Conservation (phyloP, 805 yeast genomes). For the Metschnikowia sp. region DNA sequence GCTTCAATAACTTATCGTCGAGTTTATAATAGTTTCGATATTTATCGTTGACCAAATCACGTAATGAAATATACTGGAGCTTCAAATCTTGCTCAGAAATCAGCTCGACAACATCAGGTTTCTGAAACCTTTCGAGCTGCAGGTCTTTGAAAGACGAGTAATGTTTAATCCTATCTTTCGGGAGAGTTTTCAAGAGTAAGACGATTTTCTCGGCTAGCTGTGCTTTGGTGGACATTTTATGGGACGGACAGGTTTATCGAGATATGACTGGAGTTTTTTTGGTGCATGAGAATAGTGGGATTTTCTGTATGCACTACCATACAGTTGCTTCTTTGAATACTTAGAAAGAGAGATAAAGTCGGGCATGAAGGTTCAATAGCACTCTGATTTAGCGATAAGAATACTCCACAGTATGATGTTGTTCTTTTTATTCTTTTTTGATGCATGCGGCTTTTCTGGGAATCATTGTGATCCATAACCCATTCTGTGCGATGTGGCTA, state of each 20-base stretch:
- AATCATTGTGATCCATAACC: too few species aligned
- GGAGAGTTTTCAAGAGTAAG: conserved; percentile 56
- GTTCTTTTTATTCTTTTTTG: too few species aligned
- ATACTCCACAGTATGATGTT: too few species aligned
- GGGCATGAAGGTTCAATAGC: too few species aligned
- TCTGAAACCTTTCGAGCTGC: conserved; percentile 47
- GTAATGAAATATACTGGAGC: conserved; percentile 57
- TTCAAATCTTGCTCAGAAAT: conserved; percentile 50
- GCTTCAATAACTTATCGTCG: conserved; percentile 63
- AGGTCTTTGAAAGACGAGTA: conserved; percentile 66
- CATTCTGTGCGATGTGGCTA: too few species aligned
- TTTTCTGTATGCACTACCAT: too few species aligned
- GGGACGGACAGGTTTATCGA: neutral
- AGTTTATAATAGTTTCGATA: conserved; percentile 61
- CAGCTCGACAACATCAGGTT: conserved; percentile 33
- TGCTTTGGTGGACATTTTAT: conserved; percentile 23
- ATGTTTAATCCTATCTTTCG: conserved; percentile 66
- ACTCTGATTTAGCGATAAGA: too few species aligned
- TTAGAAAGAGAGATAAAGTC: too few species aligned
- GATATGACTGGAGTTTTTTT: too few species aligned
- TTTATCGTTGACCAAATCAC: conserved; percentile 56
- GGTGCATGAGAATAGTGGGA: too few species aligned
- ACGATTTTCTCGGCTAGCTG: conserved; percentile 58
- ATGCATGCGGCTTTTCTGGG: too few species aligned
- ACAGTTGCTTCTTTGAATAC: too few species aligned